These are phyloP conservation scores for Puccinia triticina DNA, from an alignment of 1,284 basidiomycete species.

Conservation along the genomic window DNA sequence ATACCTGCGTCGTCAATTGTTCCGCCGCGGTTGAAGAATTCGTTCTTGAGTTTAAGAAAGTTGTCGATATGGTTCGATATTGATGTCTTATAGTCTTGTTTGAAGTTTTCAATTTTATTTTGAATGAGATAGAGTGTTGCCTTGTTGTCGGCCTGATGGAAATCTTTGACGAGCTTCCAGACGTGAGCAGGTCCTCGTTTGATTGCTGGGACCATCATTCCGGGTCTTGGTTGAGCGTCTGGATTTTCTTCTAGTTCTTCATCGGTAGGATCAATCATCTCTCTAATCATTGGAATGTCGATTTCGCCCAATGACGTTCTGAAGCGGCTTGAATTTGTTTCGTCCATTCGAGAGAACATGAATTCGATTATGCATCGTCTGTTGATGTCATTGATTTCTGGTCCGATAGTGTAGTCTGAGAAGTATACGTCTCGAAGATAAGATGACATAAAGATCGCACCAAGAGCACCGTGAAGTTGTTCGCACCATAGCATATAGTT, in stretches of 20 bases:
- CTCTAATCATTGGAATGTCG: background rate
- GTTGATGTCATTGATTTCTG: background rate
- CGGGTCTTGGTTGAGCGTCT: background rate
- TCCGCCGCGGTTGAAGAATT: background rate
- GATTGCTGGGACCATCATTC: background rate
- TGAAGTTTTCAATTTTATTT: background rate
- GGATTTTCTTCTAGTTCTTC: background rate
- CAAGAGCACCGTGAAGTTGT: background rate
- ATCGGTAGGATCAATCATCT: background rate
- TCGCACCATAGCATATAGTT: background rate
- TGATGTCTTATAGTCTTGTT: slow-evolving; percentile 6
- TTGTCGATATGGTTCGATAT: background rate
- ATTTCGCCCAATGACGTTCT: background rate
- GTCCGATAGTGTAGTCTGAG: background rate
- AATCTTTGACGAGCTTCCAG: background rate
- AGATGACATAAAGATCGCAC: background rate
- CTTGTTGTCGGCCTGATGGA: background rate
- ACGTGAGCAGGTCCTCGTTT: background rate
- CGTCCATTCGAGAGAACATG: background rate
- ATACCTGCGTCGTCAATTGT: background rate
- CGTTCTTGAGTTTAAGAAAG: background rate
- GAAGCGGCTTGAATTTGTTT: background rate
- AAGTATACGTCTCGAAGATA: background rate
- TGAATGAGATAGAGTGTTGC: background rate
- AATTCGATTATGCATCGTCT: background rate